Evolutionary conservation across 192 early-diverging fungal species (phyloP), one percentile per base, ranked within the genome.

Genomic region (Coemansia javaensis): DNA sequence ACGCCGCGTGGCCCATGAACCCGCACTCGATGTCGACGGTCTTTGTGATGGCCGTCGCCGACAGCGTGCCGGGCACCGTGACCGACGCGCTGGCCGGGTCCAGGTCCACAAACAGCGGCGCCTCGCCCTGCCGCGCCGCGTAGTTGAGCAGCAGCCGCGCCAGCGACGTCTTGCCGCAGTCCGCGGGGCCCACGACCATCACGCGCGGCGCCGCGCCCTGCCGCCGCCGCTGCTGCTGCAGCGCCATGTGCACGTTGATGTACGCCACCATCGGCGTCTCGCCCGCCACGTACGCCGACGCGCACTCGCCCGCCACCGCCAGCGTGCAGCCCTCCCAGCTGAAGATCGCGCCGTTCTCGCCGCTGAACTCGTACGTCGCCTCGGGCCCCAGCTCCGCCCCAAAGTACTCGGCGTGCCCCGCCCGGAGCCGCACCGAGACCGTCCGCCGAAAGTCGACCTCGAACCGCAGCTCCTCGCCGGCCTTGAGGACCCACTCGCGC

Each of bases 181-280:
- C 92, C 25, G 85, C 73, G 3, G 94, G 91, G 0, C 97, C 97
- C 0, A 96, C 81, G 12, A 99, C 77, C 66, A 99, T 59, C 1
- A 95, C 86, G 66, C 85, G 47, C 20, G 63, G 66, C 5, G 52
- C 88, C 0, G 50, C 60, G 12, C 8, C 10, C 6, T 13, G 69
- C 69, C 30, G 40, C 47, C 16, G 42, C 52, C 93, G 80, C 16
- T 81, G 53, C 53, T 90, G 86, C 53, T 95, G 89, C 14, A 97
- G 65, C 0, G 91, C 90, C 35, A 90, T 59, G 55, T 99, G 97
- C 2, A 86, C 77, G 53, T 95, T 96, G 32, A 95, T 72, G 57
- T 89, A 92, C 31, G 80, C 80, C 22, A 75, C 67, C 97, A 99
- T 97, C 11, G 94, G 92, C 4, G 97, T 97, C 60, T 99, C 97